phyloP scores from a whole-genome alignment of 257 asterid genomes.

The Primulina huaijiensis region DNA sequence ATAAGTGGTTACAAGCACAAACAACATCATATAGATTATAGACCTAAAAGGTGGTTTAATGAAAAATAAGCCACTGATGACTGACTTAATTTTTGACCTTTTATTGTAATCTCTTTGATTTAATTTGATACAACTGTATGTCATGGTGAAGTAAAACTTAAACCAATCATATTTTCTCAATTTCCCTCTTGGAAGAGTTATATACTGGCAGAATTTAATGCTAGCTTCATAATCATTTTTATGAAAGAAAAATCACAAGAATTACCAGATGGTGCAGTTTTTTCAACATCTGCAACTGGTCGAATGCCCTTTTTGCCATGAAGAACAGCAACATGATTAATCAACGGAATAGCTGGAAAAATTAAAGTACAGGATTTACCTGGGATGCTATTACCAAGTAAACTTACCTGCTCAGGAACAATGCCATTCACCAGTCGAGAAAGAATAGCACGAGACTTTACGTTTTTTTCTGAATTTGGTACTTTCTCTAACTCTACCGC shows the following conservation, averaged over 20 bases:
- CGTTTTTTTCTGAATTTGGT: conserved; percentile 52
- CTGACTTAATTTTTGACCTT: not conserved
- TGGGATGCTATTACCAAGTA: not conserved
- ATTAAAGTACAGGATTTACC: not conserved
- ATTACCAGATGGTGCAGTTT: conserved; percentile 57
- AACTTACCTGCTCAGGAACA: conserved; percentile 74
- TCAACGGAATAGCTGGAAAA: conserved; percentile 11
- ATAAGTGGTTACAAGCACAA: no score
- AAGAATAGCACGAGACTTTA: conserved; percentile 60
- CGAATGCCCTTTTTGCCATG: conserved; percentile 55
- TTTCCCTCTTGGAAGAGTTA: conserved; percentile 1
- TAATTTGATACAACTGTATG: not conserved
- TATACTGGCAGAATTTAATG: not conserved
- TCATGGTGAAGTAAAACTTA: not conserved
- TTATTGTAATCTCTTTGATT: not conserved
- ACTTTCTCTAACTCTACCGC: conserved; percentile 57
- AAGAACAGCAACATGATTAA: conserved; percentile 25
- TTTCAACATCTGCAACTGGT: conserved; percentile 60
- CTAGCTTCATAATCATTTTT: conserved; percentile 2
- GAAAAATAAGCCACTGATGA: conserved; percentile 1
- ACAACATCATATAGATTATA: no score
- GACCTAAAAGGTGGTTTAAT: not conserved
- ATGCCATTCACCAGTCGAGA: conserved; percentile 75
- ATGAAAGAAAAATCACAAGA: conserved; percentile 9
- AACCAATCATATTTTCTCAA: not conserved